Base-by-base conservation (phyloP, 2,329 filamentous ascomycete genomes). In the Huntiella bhutanensis region DNA sequence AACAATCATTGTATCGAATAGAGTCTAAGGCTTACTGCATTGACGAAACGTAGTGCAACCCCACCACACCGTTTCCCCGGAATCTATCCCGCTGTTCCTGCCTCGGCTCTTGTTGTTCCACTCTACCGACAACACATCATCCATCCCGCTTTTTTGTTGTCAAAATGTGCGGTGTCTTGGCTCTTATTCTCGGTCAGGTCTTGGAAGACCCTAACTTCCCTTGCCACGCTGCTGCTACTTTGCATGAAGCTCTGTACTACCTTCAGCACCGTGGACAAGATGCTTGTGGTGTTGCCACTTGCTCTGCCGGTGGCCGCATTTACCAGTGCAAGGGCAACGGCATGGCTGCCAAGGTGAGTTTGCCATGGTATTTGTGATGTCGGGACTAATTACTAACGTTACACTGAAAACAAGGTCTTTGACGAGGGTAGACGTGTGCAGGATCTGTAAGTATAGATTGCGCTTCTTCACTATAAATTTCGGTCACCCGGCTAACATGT, bases 281-380 rank as follows among this genome's bases (percentile, higher is more conserved):
- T 77, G 86, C 86, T 43, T 82, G 78, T 47, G 86, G 86, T 52
- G 88, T 94, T 54, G 76, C 85, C 67, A 49, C 47, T 11, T 55
- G 85, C 69, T 69, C 79, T 71, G 54, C 71, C 66, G 82, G 82
- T 33, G 86, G 87, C 51, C 73, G 84, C 38, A 80, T 94, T 54
- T 88, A 80, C 59, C 84, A 92, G 59, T 81, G 82, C 67, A 95
- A 95, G 65, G 85, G 85, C 53, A 85, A 86, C 58, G 87, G 86
- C 47, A 80, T 94, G 71, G 86, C 82, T 36, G 74, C 79, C 49
- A 82, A 79, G 58, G 83, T 48, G 16, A 15, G 46, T 48, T 40
- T 22, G n/a, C 34, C 5, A 15, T 11, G 4, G 11, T 33, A 13
- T 28, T n/a, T 13, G 17, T 13, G 7, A 7, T 44, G 12, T 13